Evolutionary conservation across 257 asterid genomes (phyloP).

Genomic region (Ballota nigra): DNA sequence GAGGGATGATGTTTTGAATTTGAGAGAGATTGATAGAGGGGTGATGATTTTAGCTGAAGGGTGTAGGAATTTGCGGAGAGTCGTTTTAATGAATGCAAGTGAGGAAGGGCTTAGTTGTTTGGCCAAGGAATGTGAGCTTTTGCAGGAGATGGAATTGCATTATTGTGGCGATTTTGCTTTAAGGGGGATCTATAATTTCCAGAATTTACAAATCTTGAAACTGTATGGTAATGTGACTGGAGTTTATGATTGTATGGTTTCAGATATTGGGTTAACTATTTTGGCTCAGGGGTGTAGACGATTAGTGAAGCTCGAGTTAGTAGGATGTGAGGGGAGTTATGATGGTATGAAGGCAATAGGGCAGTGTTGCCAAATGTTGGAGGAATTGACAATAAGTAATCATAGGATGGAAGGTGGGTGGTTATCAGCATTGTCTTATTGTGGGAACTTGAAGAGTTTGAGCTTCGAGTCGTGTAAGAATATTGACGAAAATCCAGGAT

Average conservation of each 20-base stretch:
- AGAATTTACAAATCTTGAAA: slow-evolving; percentile 80
- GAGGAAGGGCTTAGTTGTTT: slow-evolving; percentile 61
- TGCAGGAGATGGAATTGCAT: slow-evolving; percentile 94
- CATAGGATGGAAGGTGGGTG: slow-evolving; percentile 92
- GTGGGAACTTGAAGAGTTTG: slow-evolving; percentile 75
- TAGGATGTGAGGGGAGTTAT: slow-evolving; percentile 85
- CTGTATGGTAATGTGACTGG: slow-evolving; percentile 64
- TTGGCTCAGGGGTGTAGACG: slow-evolving; percentile 89
- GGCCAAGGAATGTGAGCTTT: slow-evolving; percentile 70
- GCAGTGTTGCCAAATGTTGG: slow-evolving; percentile 82
- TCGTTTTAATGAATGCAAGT: slow-evolving; percentile 59
- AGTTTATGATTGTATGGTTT: slow-evolving; percentile 58
- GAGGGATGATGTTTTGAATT: slow-evolving; percentile 46
- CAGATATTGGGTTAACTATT: slow-evolving; percentile 89
- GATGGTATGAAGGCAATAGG: slow-evolving; percentile 90
- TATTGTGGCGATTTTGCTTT: slow-evolving; percentile 54
- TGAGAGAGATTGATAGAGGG: slow-evolving; percentile 60
- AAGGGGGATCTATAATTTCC: slow-evolving; percentile 57
- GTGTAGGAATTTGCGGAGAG: slow-evolving; percentile 55
- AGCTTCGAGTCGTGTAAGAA: slow-evolving; percentile 65
- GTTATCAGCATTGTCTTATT: slow-evolving; percentile 79
- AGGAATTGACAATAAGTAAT: slow-evolving; percentile 57
- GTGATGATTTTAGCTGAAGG: slow-evolving; percentile 69
- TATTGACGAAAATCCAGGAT: slow-evolving; percentile 72
- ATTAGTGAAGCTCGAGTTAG: slow-evolving; percentile 76